Evolutionary conservation across 2,329 filamentous ascomycete species (phyloP), one percentile per base, ranked within the genome.

Genomic region (Elsinoe necatrix): DNA sequence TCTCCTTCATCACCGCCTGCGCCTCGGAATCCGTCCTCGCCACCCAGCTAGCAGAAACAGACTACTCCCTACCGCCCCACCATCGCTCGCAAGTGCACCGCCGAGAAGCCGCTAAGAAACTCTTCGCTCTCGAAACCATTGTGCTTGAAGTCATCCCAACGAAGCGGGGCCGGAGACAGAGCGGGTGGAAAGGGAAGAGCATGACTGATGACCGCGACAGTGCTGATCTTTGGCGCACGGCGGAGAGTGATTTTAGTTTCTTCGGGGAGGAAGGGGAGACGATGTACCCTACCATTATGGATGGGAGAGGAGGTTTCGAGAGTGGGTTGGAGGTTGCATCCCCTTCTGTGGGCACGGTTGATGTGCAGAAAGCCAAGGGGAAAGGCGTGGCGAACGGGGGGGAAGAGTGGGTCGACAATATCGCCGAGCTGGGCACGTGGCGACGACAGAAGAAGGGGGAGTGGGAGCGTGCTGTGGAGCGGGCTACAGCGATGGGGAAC

Each of bases 1-100:
- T 75, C 45, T 68, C 73, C 11, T 83, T 82, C 64, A 77, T 84
- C 59, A 75, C 72, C 54, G 73, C 77, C 42, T 83, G 80, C 61
- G 79, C 80, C 12, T 74, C 78, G 55, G 80, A 84, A 68, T 67
- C 74, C 0, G 65, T 73, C 9, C 73, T 82, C 8, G 79, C 80
- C 18, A 73, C 68, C 3, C 71, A 78, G 11, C 74, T 78, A 62
- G 80, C 81, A 2, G 69, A 68, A 34, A 74, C 77, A n/a, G 78
- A 81, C 54, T 84, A 83, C 62, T 75, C 77, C 0, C 69, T 83
- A 2, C 80, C 80, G n/a, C 80, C 80, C 1, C 80, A 80, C 1
- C 72, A 75, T 59, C 75, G 79, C 6, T 69, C 71, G 6, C 8
- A 75, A 79, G 25, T 37, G 7, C 39, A 56, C 25, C 55, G 43